These are phyloP conservation scores for Chaetoscypha palmicola DNA, from an alignment of 2,329 filamentous ascomycete genomes.

Conservation along the genomic window DNA sequence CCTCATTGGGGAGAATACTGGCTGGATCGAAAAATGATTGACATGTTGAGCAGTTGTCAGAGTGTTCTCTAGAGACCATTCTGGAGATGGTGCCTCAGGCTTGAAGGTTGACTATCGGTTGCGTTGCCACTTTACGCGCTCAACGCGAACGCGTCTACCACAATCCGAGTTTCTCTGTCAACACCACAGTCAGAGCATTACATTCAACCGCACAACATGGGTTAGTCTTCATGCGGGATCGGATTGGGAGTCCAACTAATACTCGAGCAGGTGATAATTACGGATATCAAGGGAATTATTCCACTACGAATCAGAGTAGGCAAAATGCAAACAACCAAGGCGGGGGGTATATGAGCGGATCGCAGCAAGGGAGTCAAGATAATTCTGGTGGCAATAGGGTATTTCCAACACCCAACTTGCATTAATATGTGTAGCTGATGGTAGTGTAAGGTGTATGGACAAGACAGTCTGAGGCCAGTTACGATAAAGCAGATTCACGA, in stretches of 20 bases:
- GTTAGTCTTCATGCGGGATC: conserved; percentile 9
- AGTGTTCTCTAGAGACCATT: too few relatives aligned
- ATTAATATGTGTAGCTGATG: not conserved
- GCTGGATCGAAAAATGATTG: too few relatives aligned
- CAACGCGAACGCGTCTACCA: not conserved
- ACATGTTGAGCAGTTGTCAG: too few relatives aligned
- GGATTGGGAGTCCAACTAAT: conserved; percentile 7
- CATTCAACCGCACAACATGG: conserved; percentile 14
- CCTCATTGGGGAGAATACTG: too few relatives aligned
- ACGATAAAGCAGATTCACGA: conserved; percentile 94
- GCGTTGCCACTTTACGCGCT: not conserved
- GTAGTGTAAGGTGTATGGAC: conserved; percentile 44
- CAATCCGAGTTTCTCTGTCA: not conserved
- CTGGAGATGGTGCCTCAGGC: too few relatives aligned
- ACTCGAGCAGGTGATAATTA: conserved; percentile 25
- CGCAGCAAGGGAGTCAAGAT: conserved; percentile 52
- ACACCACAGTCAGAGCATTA: conserved; percentile 6
- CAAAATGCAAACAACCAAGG: conserved; percentile 49
- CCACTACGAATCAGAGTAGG: conserved; percentile 36
- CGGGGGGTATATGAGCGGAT: conserved; percentile 56
- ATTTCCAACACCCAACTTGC: conserved; percentile 10
- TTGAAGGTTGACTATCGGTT: too few relatives aligned
- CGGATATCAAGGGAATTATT: conserved; percentile 27
- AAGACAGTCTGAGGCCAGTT: conserved; percentile 85
- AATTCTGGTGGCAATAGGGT: conserved; percentile 41